Evolutionary conservation across 176 grass and related monocot species (phyloP).

Genomic region (Saccharum spontaneum): DNA sequence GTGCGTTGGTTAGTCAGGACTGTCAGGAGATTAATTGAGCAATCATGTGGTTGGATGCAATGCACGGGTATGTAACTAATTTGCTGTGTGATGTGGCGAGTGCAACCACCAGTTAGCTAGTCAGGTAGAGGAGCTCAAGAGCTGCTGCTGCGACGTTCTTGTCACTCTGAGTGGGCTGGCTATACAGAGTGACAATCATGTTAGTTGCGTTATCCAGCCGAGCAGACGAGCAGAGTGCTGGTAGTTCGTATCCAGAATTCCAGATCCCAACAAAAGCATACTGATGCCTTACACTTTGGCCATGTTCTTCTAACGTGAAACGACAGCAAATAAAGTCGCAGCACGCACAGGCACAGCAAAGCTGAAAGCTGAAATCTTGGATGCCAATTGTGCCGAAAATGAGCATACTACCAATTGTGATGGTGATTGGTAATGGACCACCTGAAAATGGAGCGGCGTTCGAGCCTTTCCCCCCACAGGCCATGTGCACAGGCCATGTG

Average conservation of each 20-base stretch:
- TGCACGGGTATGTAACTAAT: background rate
- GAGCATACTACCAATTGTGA: background rate
- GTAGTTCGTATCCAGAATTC: background rate
- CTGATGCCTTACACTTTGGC: too few relatives aligned
- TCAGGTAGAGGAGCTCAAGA: background rate
- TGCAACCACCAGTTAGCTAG: conserved; percentile 11
- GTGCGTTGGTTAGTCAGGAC: background rate
- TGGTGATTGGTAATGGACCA: background rate
- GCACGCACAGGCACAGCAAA: background rate
- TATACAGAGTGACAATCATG: background rate
- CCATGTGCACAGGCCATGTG: conserved; percentile 45
- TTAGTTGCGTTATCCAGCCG: background rate
- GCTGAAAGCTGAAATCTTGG: background rate
- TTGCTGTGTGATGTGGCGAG: background rate
- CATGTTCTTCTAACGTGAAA: conserved; percentile 16
- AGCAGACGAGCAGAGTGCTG: background rate
- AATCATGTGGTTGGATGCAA: background rate
- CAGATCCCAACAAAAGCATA: too few relatives aligned
- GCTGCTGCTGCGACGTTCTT: conserved; percentile 7
- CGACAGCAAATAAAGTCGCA: background rate
- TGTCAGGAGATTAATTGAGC: background rate
- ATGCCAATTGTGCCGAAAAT: background rate
- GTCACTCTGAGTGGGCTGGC: background rate
- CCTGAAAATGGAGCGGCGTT: background rate
- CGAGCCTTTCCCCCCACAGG: background rate